Conservation (phyloP, 176 grass and related monocot genomes). For the Lolium rigidum region DNA sequence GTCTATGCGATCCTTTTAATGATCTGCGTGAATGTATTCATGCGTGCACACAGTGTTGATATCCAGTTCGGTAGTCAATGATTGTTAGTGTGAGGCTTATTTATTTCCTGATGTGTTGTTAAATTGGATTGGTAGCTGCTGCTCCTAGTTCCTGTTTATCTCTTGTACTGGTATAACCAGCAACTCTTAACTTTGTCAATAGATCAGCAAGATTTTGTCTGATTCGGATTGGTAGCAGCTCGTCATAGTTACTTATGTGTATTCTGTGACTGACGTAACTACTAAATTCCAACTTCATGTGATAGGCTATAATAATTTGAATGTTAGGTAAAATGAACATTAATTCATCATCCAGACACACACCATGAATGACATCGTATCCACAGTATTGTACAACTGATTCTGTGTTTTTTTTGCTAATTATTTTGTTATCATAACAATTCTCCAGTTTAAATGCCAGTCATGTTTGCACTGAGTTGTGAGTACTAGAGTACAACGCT, state of each 20-base stretch:
- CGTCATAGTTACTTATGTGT: neutral
- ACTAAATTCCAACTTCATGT: neutral
- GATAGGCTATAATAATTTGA: neutral
- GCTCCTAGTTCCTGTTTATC: slow-evolving; percentile 6
- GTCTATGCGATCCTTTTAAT: slow-evolving; percentile 10
- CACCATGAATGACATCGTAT: neutral
- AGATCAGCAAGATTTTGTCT: slow-evolving; percentile 13
- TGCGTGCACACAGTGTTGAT: neutral
- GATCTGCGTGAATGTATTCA: neutral
- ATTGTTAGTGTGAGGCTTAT: neutral
- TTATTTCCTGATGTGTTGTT: neutral
- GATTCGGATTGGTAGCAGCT: neutral
- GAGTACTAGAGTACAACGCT: neutral
- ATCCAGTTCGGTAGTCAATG: neutral
- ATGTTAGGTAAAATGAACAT: neutral
- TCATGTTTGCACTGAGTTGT: slow-evolving; percentile 25
- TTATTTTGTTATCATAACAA: neutral
- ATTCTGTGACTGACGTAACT: neutral
- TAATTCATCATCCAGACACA: neutral
- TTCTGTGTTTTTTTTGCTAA: neutral
- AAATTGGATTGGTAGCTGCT: slow-evolving; percentile 6
- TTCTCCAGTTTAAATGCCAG: slow-evolving; percentile 1
- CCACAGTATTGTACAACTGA: neutral
- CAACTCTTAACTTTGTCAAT: slow-evolving; percentile 15
- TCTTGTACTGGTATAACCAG: neutral